phyloP scores from a whole-genome alignment of 352 stramenopile species.

The Phytopythium oedochilum region DNA sequence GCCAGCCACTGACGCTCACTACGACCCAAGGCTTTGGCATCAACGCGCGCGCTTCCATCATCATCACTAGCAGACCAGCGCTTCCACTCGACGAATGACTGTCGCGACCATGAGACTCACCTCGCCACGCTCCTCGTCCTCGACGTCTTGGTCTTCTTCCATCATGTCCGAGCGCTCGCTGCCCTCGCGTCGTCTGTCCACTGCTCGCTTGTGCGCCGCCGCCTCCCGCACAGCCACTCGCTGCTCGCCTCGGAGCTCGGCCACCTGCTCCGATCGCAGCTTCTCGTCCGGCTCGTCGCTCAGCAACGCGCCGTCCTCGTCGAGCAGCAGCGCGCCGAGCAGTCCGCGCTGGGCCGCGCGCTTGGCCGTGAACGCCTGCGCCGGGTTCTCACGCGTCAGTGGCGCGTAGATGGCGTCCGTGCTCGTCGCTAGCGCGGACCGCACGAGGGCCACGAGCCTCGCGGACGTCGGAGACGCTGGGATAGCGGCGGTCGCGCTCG shows the following conservation, averaged over 20 bases:
- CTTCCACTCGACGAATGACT: not conserved
- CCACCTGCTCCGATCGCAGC: slow-evolving; percentile 16
- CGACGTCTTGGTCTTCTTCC: slow-evolving; percentile 17
- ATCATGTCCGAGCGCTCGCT: slow-evolving; percentile 15
- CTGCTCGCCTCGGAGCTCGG: slow-evolving; percentile 26
- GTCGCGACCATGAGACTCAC: not conserved
- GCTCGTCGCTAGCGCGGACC: slow-evolving; percentile 31
- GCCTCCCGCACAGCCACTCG: slow-evolving; percentile 44
- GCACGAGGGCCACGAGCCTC: slow-evolving; percentile 38
- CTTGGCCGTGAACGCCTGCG: slow-evolving; percentile 22
- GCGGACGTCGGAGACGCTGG: slow-evolving; percentile 44
- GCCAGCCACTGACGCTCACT: too few species aligned
- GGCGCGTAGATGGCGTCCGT: slow-evolving; percentile 63
- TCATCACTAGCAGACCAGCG: not conserved
- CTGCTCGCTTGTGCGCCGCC: slow-evolving; percentile 24
- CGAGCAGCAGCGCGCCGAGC: slow-evolving; percentile 34
- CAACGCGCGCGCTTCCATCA: too few species aligned
- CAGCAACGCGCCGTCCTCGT: slow-evolving; percentile 61
- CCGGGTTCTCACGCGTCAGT: slow-evolving; percentile 46
- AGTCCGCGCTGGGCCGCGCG: slow-evolving; percentile 52
- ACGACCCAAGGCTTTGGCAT: too few species aligned
- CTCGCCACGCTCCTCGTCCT: slow-evolving; percentile 3
- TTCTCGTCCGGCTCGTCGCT: slow-evolving; percentile 20
- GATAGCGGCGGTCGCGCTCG: slow-evolving; percentile 5
- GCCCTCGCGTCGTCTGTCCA: slow-evolving; percentile 16